These are phyloP conservation scores for Phytophthora sojae DNA, from an alignment of 352 stramenopile genomes.

Conservation along the genomic window DNA sequence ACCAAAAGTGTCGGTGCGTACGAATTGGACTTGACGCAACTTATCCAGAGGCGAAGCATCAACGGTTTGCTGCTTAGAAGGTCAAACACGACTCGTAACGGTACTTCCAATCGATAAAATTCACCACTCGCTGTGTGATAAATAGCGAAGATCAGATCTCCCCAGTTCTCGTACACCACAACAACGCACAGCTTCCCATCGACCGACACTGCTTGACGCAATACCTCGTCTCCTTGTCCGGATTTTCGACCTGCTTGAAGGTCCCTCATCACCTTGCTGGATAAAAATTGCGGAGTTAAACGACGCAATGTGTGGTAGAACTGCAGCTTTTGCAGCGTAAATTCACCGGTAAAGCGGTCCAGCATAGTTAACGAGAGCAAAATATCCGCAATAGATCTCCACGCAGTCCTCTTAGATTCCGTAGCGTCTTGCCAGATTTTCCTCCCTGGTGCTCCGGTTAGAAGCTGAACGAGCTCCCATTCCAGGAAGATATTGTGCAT, in stretches of 20 bases:
- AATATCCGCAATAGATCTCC: conserved; percentile 48
- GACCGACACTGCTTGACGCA: conserved; percentile 61
- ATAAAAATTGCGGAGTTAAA: conserved; percentile 56
- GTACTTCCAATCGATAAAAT: conserved; percentile 43
- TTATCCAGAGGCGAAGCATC: conserved; percentile 70
- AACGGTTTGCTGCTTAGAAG: conserved; percentile 47
- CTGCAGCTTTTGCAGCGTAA: conserved; percentile 71
- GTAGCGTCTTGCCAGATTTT: conserved; percentile 21
- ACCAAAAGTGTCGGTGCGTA: conserved; percentile 59
- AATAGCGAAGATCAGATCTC: conserved; percentile 63
- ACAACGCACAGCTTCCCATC: conserved; percentile 60
- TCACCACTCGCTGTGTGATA: conserved; percentile 55
- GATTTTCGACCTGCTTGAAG: conserved; percentile 62
- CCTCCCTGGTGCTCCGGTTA: conserved; percentile 36
- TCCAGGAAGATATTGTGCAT: conserved; percentile 74
- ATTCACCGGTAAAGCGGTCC: conserved; percentile 75
- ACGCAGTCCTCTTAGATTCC: conserved; percentile 20
- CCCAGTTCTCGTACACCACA: conserved; percentile 83
- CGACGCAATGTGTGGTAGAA: conserved; percentile 75
- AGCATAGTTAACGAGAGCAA: conserved; percentile 67
- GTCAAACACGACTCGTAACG: conserved; percentile 45
- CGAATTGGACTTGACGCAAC: conserved; percentile 74
- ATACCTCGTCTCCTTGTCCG: conserved; percentile 73
- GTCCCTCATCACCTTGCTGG: conserved; percentile 72
- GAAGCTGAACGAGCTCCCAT: conserved; percentile 68